These are phyloP conservation scores for Solanum medicagineum DNA, from an alignment of 257 asterid genomes.

Conservation along the genomic window DNA sequence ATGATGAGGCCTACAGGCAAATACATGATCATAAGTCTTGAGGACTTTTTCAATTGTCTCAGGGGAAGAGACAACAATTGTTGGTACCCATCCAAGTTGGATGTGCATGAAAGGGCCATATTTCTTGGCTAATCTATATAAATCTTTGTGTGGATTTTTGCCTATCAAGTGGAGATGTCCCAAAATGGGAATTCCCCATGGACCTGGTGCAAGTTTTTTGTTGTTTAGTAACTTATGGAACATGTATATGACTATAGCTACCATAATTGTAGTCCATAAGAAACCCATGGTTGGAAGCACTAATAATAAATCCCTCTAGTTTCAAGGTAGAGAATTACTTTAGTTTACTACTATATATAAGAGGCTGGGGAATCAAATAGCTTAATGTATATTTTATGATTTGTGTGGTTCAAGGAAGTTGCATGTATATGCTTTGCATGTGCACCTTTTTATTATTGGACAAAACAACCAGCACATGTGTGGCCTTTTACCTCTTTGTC, in stretches of 20 bases:
- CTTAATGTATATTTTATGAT: too few relatives aligned
- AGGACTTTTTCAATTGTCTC: too few relatives aligned
- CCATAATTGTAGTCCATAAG: neutral
- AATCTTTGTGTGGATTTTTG: constrained; percentile 10
- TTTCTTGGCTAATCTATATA: neutral
- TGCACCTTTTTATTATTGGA: too few relatives aligned
- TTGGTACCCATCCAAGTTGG: constrained; percentile 1
- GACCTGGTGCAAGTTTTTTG: constrained; percentile 1
- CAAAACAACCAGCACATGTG: too few relatives aligned
- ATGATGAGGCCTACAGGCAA: too few relatives aligned
- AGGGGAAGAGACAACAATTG: too few relatives aligned
- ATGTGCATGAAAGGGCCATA: constrained; percentile 15
- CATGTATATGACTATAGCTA: neutral
- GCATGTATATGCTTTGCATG: too few relatives aligned
- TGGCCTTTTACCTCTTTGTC: too few relatives aligned
- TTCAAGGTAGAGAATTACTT: neutral
- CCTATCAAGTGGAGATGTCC: constrained; percentile 13
- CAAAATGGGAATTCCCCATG: constrained; percentile 2
- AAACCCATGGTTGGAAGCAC: neutral
- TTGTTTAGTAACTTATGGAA: neutral
- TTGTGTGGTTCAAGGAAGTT: too few relatives aligned
- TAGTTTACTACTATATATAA: too few relatives aligned
- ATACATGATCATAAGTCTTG: too few relatives aligned
- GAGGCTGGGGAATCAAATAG: too few relatives aligned
- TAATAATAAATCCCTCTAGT: neutral